A percentile compares a stretch with the other conserved stretches of the same genome.
These are phyloP conservation scores for Fusarium sp. DNA, from an alignment of 2,329 filamentous ascomycete species.

Conservation along the genomic window DNA sequence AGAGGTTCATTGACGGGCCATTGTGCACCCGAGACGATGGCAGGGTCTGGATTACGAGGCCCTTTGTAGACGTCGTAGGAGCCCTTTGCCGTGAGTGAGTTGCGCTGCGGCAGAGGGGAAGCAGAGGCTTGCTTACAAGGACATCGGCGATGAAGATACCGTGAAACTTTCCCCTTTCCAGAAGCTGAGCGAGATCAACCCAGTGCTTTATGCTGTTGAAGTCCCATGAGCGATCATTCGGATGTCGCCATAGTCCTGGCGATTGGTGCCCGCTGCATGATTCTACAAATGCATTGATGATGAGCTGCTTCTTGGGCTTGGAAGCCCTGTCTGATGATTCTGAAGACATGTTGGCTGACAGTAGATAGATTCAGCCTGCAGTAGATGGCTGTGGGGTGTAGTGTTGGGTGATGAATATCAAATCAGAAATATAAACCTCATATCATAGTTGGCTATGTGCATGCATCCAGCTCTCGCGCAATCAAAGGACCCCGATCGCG, in stretches of 20 bases:
- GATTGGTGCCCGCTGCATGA: conserved; percentile 58
- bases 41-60: conserved; percentile 60
- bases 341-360: conserved; percentile 23
- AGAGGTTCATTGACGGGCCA: conserved; percentile 77
- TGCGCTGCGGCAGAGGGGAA: rapidly evolving
- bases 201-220: conserved; percentile 70
- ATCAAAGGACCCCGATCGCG: no score
- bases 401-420: no score
- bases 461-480: no score
- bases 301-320: conserved; percentile 50
- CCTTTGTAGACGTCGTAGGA: conserved; percentile 77
- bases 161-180: conserved; percentile 70
- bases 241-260: conserved; percentile 66
- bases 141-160: conserved; percentile 75
- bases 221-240: conserved; percentile 68
- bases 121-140: conserved; percentile 51
- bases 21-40: conserved; percentile 70
- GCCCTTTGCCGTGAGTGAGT: conserved; percentile 47
- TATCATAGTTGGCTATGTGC: no score
- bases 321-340: background rate
- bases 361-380: no score
- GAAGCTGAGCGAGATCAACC: conserved; percentile 66
- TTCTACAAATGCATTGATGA: conserved; percentile 56
- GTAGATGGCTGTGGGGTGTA: no score
- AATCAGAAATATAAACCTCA: no score